phyloP scores from a whole-genome alignment of 768 basidiomycete species.

The Calocybe indica region DNA sequence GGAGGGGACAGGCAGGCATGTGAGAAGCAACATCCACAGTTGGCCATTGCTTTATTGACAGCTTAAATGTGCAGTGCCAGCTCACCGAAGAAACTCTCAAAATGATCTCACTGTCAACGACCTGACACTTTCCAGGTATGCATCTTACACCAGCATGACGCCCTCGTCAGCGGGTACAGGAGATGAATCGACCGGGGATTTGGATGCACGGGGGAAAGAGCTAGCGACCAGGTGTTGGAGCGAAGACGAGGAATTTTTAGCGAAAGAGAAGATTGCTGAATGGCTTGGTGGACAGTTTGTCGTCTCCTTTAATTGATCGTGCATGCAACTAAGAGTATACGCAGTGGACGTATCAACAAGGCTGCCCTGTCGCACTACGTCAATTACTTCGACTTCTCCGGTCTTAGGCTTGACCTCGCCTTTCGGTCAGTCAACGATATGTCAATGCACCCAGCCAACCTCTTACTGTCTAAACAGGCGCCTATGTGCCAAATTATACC shows the following conservation, averaged over 20 bases:
- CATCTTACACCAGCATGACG: constrained; percentile 24
- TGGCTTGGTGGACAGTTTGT: constrained; percentile 93
- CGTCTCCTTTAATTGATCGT: not conserved
- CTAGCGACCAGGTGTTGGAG: constrained; percentile 77
- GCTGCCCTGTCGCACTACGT: constrained; percentile 76
- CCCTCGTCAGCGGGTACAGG: too few species aligned
- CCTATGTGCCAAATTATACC: constrained; percentile 84
- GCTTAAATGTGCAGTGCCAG: constrained; percentile 9
- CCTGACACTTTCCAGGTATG: constrained; percentile 36
- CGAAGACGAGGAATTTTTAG: constrained; percentile 80
- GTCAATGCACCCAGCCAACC: not conserved
- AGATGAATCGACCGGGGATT: constrained; percentile 46
- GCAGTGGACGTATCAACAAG: constrained; percentile 72
- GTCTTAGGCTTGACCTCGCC: constrained; percentile 77
- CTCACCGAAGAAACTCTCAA: constrained; percentile 34
- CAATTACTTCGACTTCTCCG: constrained; percentile 82
- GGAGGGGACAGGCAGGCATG: constrained; percentile 44
- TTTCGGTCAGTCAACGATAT: constrained; percentile 57
- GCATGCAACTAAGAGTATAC: constrained; percentile 4
- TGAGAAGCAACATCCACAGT: constrained; percentile 25
- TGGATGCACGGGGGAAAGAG: constrained; percentile 61
- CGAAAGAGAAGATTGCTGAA: constrained; percentile 91
- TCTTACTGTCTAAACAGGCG: constrained; percentile 39
- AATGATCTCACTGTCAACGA: constrained; percentile 55
- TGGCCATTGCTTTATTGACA: constrained; percentile 2